A percentile compares a stretch with the other conserved stretches of the same genome.
Evolutionary conservation across 306 rosid species (phyloP).

Genomic region (Datisca glomerata): DNA sequence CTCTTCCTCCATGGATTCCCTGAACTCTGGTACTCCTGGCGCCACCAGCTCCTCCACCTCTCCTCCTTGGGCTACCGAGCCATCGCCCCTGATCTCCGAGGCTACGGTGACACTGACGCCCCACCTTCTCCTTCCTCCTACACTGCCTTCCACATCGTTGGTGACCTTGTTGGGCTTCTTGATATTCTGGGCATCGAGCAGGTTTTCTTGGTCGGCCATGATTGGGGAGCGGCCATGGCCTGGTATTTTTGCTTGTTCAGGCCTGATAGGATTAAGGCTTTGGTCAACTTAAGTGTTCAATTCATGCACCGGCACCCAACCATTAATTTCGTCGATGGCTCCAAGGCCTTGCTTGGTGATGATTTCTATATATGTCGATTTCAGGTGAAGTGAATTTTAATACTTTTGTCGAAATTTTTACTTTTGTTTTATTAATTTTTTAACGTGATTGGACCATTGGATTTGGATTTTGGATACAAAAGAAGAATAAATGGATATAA

Average conservation of each 20-base stretch:
- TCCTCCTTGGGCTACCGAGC: slow-evolving; percentile 12
- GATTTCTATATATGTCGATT: slow-evolving; percentile 9
- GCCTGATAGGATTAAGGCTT: slow-evolving; percentile 11
- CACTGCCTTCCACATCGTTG: slow-evolving; percentile 7
- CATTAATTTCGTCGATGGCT: neutral
- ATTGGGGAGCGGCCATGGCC: slow-evolving; percentile 8
- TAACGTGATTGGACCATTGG: neutral
- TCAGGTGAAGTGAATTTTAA: slow-evolving; percentile 4
- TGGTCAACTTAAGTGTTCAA: slow-evolving; percentile 6
- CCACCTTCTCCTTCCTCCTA: neutral
- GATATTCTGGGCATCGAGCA: slow-evolving; percentile 5
- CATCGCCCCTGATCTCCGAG: slow-evolving; percentile 14
- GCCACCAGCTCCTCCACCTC: slow-evolving; percentile 10
- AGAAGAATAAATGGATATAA: too few species aligned
- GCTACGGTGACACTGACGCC: slow-evolving; percentile 3
- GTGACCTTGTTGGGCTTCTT: slow-evolving; percentile 14
- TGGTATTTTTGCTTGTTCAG: slow-evolving; percentile 10
- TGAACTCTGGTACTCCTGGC: slow-evolving; percentile 18
- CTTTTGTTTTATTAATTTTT: too few species aligned
- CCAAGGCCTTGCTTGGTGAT: slow-evolving; percentile 2
- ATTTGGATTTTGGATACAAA: too few species aligned
- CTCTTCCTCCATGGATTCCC: slow-evolving; percentile 15
- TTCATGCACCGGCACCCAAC: too few species aligned
- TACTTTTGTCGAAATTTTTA: neutral
- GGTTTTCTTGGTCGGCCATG: slow-evolving; percentile 15